Conservation (phyloP, 2,329 filamentous ascomycete species). For the Macroventuria anomochaeta region DNA sequence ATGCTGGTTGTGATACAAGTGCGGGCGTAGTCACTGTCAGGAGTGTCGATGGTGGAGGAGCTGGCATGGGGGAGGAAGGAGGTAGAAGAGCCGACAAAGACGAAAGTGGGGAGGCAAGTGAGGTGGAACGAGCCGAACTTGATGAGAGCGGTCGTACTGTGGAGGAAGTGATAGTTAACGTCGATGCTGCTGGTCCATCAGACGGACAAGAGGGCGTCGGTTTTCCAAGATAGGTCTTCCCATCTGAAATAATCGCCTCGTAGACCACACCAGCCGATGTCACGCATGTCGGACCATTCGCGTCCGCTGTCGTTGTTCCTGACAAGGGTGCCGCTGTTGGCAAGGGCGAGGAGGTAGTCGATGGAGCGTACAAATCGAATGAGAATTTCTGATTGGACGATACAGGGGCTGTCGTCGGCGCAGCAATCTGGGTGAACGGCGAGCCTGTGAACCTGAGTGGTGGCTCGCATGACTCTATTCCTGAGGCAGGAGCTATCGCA, state of each 20-base stretch:
- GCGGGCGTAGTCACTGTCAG: too few relatives aligned
- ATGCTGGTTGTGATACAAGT: too few relatives aligned
- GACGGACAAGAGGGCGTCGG: background rate
- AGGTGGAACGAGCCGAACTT: too few relatives aligned
- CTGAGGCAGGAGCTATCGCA: background rate
- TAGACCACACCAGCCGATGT: background rate
- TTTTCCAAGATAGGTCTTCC: background rate
- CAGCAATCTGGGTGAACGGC: background rate
- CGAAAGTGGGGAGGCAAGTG: too few relatives aligned
- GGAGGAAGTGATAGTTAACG: too few relatives aligned
- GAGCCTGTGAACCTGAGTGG: conserved; percentile 1
- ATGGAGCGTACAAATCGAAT: background rate
- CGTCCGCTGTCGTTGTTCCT: background rate
- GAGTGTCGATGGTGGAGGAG: too few relatives aligned
- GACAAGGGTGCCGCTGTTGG: background rate
- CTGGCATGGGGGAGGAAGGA: too few relatives aligned
- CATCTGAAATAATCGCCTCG: background rate
- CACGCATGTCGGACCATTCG: background rate
- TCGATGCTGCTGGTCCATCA: background rate
- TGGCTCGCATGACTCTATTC: background rate
- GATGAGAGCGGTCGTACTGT: too few relatives aligned
- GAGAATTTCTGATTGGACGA: background rate
- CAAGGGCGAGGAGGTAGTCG: background rate
- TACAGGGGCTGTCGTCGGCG: background rate
- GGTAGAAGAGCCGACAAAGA: too few relatives aligned